A percentile compares a stretch with the other conserved stretches of the same genome.
phyloP scores from a whole-genome alignment of 2,329 filamentous ascomycete species.

The Penicillium sp. region DNA sequence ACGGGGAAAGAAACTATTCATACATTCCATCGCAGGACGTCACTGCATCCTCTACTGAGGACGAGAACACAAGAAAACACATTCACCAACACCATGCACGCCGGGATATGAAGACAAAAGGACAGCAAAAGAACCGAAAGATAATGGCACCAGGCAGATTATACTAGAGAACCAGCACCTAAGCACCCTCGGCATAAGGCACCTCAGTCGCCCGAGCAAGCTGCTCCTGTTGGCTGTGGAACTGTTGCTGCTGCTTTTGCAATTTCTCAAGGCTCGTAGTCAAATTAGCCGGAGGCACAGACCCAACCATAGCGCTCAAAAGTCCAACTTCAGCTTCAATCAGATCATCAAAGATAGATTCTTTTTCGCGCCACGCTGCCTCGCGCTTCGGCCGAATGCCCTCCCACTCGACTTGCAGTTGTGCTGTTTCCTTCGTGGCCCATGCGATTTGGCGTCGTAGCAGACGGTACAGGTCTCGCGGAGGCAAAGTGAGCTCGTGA shows the following conservation, averaged over 20 bases:
- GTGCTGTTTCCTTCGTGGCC: constrained; percentile 46
- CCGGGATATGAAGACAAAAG: constrained; percentile 4
- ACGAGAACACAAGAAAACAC: constrained; percentile 2
- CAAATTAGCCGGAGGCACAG: constrained; percentile 6
- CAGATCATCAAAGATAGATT: constrained; percentile 45
- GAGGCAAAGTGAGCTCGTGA: constrained; percentile 44
- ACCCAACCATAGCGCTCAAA: constrained; percentile 31
- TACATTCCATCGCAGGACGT: constrained; percentile 18
- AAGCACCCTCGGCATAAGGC: constrained; percentile 10
- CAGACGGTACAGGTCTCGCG: constrained; percentile 46
- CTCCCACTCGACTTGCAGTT: constrained; percentile 44
- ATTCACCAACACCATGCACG: constrained; percentile 6
- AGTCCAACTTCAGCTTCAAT: constrained; percentile 44
- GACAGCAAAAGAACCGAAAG: neutral
- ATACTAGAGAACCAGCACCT: neutral
- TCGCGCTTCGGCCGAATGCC: constrained; percentile 39
- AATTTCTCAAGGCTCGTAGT: constrained; percentile 26
- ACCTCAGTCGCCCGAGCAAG: constrained; percentile 13
- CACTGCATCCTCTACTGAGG: neutral
- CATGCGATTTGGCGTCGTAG: constrained; percentile 51
- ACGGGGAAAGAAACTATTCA: constrained; percentile 17
- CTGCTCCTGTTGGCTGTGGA: constrained; percentile 23
- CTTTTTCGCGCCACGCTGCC: constrained; percentile 45
- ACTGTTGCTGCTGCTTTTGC: constrained; percentile 24
- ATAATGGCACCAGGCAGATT: neutral